phyloP scores from a whole-genome alignment of 2,329 filamentous ascomycete genomes.

The Claviceps purpurea region DNA sequence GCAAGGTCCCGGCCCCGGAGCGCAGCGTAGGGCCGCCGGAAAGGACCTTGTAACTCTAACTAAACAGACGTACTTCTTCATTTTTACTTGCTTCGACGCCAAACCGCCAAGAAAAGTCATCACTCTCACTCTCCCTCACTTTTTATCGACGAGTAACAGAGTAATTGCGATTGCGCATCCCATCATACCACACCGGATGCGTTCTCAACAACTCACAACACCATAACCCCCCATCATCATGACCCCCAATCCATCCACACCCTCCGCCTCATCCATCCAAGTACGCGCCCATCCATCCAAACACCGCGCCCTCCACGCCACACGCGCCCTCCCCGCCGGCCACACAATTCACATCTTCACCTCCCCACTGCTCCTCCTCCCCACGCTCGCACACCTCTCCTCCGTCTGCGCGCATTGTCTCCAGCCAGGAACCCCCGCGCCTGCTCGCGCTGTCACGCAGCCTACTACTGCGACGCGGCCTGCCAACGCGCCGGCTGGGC shows the following conservation, averaged over 20 bases:
- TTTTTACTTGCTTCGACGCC: too few relatives aligned
- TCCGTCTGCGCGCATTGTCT: conserved; percentile 39
- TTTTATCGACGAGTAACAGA: too few relatives aligned
- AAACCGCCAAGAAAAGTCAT: too few relatives aligned
- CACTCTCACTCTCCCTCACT: too few relatives aligned
- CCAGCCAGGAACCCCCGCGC: conserved; percentile 15
- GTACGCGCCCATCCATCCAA: conserved; percentile 14
- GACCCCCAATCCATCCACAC: neutral
- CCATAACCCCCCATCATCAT: neutral
- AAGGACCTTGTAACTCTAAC: too few relatives aligned
- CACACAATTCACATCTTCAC: conserved; percentile 31
- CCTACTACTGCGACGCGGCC: conserved; percentile 37
- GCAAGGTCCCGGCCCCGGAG: too few relatives aligned
- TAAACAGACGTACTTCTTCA: too few relatives aligned
- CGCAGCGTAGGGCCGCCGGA: too few relatives aligned
- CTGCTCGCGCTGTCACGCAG: conserved; percentile 40
- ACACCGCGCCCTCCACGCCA: conserved; percentile 34
- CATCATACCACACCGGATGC: too few relatives aligned
- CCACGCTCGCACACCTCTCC: conserved; percentile 27
- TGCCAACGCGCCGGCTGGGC: conserved; percentile 45
- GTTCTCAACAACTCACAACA: neutral
- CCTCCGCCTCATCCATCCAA: neutral
- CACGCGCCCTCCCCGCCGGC: conserved; percentile 29
- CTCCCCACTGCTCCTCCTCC: conserved; percentile 29
- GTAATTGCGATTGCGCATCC: too few relatives aligned